Base-by-base conservation (phyloP, 73 alveolate species). In the Stentor roeselii region DNA sequence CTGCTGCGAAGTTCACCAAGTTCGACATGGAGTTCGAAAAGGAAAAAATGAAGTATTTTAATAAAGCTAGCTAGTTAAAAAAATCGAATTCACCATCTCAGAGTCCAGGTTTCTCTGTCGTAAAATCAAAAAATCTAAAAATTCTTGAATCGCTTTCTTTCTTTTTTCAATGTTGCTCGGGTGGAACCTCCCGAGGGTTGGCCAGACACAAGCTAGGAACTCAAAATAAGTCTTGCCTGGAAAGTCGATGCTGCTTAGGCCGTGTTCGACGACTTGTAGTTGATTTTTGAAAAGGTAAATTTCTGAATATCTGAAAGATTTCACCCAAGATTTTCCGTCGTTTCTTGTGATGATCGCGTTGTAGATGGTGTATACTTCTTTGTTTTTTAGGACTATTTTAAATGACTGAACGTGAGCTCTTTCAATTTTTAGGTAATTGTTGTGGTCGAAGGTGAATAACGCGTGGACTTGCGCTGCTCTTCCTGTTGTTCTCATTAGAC, bases 191-290 rank as follows among this genome's bases (percentile, higher is more conserved):
- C 37, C 37, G 2, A 21, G 37, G 2, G 41, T 67, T 67, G 80
- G 0, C n/a, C 80, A 67, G 27, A 67, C n/a, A 67, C n/a, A 67
- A 30, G n/a, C 0, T 1, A 67, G 41, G 27, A 21, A 67, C n/a
- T 67, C 80, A 67, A 67, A 67, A 2, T 67, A 67, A 67, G 80
- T 67, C 37, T 67, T 67, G 42, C 80, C 37, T 30, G 80, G 80
- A 67, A 67, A 67, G 37, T 21, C 41, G 0, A 67, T 21, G 27
- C 37, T 67, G 11, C 50, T 34, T 0, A 67, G 80, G 0, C 80
- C 80, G 11, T 21, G 80, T 1, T 21, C 37, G 2, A 67, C 37
- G 41, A 36, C 34, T 67, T 21, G 15, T 0, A 67, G 41, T 32
- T 67, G 42, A 1, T 32, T 67, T 67, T 32, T 67, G 21, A 67